Evolutionary conservation across 2,329 filamentous ascomycete genomes (phyloP).

Genomic region (Arthroderma sp.): DNA sequence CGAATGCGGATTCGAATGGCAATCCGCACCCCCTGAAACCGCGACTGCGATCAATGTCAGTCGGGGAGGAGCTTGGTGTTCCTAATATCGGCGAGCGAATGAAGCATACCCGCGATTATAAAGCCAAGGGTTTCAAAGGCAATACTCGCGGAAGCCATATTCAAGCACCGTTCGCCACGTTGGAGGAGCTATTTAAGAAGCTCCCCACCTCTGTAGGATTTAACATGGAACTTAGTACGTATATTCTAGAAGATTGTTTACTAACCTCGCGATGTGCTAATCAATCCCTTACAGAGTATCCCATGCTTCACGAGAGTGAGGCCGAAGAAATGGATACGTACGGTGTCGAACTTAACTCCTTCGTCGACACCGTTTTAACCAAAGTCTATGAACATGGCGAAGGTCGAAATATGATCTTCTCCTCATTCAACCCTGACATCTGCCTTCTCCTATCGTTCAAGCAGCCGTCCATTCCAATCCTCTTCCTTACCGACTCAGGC

Average conservation of each 20-base stretch:
- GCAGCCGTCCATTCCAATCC: slow-evolving; percentile 87
- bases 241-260: not conserved
- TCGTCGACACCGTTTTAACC: slow-evolving; percentile 81
- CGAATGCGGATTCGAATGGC: slow-evolving; percentile 2
- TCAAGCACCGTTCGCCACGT: slow-evolving; percentile 85
- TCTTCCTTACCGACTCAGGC: slow-evolving; percentile 88
- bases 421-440: slow-evolving; percentile 93
- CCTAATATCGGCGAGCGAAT: slow-evolving; percentile 66
- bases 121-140: slow-evolving; percentile 86
- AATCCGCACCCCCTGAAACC: slow-evolving; percentile 23
- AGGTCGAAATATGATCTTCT: slow-evolving; percentile 88
- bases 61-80: slow-evolving; percentile 39
- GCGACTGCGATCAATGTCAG: slow-evolving; percentile 46
- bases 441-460: slow-evolving; percentile 92
- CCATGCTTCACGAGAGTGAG: slow-evolving; percentile 90
- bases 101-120: slow-evolving; percentile 94
- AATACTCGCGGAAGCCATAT: slow-evolving; percentile 92
- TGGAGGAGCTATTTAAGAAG: slow-evolving; percentile 83
- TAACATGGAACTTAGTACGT: slow-evolving; percentile 84
- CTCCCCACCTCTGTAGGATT: slow-evolving; percentile 76
- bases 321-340: slow-evolving; percentile 91
- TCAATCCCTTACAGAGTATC: slow-evolving; percentile 50
- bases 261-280: not conserved
- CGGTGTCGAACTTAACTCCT: slow-evolving; percentile 68
- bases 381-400: slow-evolving; percentile 80